Conservation (phyloP, 495 filamentous ascomycete species). For the Cenococcum geophilum region DNA sequence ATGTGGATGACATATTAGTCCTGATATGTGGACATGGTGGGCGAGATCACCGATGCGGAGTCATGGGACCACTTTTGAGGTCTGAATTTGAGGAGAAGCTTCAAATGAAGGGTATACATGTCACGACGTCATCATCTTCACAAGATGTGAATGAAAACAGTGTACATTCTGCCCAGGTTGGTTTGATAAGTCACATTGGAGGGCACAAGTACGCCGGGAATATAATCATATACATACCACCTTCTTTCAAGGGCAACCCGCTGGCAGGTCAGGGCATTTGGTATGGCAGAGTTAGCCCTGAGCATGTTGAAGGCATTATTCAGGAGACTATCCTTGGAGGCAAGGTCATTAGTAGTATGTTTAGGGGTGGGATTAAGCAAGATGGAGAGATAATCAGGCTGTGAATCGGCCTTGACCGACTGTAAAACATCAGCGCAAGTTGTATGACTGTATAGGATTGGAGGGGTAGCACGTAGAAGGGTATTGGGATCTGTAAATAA, state of each 20-base stretch:
- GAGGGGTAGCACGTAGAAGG: neutral
- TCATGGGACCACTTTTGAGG: slow-evolving; percentile 66
- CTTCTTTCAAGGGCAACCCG: slow-evolving; percentile 44
- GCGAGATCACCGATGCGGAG: slow-evolving; percentile 73
- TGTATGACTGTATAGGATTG: neutral
- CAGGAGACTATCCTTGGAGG: slow-evolving; percentile 70
- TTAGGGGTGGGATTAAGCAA: slow-evolving; percentile 54
- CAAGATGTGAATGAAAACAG: neutral
- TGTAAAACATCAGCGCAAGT: neutral
- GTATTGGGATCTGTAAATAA: neutral
- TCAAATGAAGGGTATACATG: slow-evolving; percentile 32
- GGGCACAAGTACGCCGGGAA: slow-evolving; percentile 94
- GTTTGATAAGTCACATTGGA: slow-evolving; percentile 71
- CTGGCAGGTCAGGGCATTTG: slow-evolving; percentile 80
- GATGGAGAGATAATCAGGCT: slow-evolving; percentile 26
- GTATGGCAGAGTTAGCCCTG: slow-evolving; percentile 86
- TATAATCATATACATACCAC: slow-evolving; percentile 83
- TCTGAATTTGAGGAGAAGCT: slow-evolving; percentile 58
- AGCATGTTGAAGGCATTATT: slow-evolving; percentile 80
- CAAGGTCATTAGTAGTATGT: slow-evolving; percentile 67
- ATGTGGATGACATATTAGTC: slow-evolving; percentile 62
- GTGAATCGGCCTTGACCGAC: neutral
- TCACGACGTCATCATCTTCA: slow-evolving; percentile 8
- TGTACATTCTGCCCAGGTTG: slow-evolving; percentile 49
- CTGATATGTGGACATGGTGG: slow-evolving; percentile 80